phyloP scores from a whole-genome alignment of 768 basidiomycete species.

The Hemileccinum impolitum region DNA sequence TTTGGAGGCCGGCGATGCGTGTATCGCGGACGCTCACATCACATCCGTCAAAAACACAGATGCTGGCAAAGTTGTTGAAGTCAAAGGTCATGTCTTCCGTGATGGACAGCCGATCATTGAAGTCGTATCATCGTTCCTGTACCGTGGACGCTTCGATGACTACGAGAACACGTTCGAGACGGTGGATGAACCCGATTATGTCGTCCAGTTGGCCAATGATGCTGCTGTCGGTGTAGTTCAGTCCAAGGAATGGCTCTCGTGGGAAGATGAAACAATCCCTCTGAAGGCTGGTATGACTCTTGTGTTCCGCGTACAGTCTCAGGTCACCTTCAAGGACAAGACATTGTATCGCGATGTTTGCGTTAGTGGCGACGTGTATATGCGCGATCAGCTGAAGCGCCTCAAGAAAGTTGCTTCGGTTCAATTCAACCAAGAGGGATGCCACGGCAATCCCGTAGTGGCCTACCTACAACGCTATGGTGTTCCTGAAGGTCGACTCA shows the following conservation, averaged over 20 bases:
- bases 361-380: conserved; percentile 82
- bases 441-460: conserved; percentile 89
- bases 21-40: conserved; percentile 86
- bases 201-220: conserved; percentile 69
- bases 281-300: conserved; percentile 78
- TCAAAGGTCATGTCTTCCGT: conserved; percentile 80
- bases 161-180: conserved; percentile 96
- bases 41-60: conserved; percentile 87
- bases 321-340: conserved; percentile 90
- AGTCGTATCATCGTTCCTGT: conserved; percentile 93
- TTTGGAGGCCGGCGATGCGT: conserved; percentile 82
- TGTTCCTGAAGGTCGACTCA: conserved; percentile 66
- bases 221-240: conserved; percentile 86
- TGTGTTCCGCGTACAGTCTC: conserved; percentile 85
- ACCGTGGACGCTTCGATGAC: conserved; percentile 92
- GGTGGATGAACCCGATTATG: conserved; percentile 84
- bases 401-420: conserved; percentile 87
- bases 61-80: conserved; percentile 90
- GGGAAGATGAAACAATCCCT: conserved; percentile 80
- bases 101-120: conserved; percentile 82
- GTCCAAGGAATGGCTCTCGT: conserved; percentile 98
- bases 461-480: conserved; percentile 94
- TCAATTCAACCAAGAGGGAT: conserved; percentile 82
- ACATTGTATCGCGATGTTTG: conserved; percentile 74
- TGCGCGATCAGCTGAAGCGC: conserved; percentile 84